phyloP scores from a whole-genome alignment of 306 rosid species.

The Senna siamea region DNA sequence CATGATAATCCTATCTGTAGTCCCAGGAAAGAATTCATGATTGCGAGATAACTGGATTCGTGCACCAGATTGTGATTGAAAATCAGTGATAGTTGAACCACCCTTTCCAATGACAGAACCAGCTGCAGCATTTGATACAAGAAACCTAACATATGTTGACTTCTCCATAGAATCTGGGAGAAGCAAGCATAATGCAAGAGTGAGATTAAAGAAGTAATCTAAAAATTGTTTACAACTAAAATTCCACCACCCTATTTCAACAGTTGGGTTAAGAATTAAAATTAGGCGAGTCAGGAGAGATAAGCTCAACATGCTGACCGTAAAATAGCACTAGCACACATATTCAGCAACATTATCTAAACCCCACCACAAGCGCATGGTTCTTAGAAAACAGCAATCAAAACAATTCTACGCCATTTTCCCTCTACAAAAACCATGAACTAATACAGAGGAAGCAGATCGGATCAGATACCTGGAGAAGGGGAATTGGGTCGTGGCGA shows the following conservation, averaged over 20 bases:
- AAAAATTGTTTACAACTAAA: slow-evolving; percentile 18
- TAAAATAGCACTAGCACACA: slow-evolving; percentile 13
- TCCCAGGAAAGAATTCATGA: slow-evolving; percentile 97
- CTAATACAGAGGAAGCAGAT: slow-evolving; percentile 45
- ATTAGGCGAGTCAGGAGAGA: background rate
- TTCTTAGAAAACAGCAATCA: background rate
- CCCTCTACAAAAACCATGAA: background rate
- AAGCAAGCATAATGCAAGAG: slow-evolving; percentile 33
- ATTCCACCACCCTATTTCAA: slow-evolving; percentile 7
- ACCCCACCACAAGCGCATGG: background rate
- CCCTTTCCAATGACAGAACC: slow-evolving; percentile 99
- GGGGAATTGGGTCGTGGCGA: slow-evolving; percentile 85
- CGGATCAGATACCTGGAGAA: slow-evolving; percentile 79
- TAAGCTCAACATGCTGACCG: slow-evolving; percentile 41
- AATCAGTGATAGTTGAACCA: slow-evolving; percentile 97
- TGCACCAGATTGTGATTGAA: slow-evolving; percentile 99
- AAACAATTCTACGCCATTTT: background rate
- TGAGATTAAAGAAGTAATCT: slow-evolving; percentile 28
- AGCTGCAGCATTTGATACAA: slow-evolving; percentile 98
- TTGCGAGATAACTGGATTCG: slow-evolving; percentile 96
- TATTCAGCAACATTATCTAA: slow-evolving; percentile 33
- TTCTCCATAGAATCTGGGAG: slow-evolving; percentile 77
- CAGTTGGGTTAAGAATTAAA: slow-evolving; percentile 47
- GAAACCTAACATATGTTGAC: slow-evolving; percentile 89
- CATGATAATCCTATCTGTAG: slow-evolving; percentile 97